These are phyloP conservation scores for Cutaneotrichosporon cavernicola DNA, from an alignment of 1,284 basidiomycete species.

Conservation along the genomic window DNA sequence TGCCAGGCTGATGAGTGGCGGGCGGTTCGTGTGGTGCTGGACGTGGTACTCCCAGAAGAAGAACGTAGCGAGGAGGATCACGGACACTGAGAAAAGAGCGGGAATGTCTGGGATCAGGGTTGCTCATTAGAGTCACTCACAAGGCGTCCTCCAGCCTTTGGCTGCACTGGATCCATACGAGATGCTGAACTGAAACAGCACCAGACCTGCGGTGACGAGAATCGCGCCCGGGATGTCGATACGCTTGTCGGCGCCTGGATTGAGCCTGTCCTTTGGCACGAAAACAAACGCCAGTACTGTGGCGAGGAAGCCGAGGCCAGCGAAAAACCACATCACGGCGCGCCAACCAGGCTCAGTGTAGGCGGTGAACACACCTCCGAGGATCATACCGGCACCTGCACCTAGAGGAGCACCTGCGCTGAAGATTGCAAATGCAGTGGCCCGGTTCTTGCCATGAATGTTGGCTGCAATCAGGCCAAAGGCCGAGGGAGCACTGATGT, in stretches of 20 bases:
- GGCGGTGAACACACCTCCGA: constrained; percentile 24
- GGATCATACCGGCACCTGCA: constrained; percentile 18
- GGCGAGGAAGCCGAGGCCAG: constrained; percentile 15
- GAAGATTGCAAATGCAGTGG: constrained; percentile 26
- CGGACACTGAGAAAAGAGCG: constrained; percentile 62
- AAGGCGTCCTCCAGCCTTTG: constrained; percentile 65
- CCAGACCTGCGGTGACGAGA: constrained; percentile 23
- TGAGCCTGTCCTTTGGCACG: constrained; percentile 11
- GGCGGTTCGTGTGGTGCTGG: constrained; percentile 45
- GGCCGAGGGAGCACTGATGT: constrained; percentile 19
- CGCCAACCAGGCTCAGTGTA: constrained; percentile 23
- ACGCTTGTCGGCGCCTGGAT: constrained; percentile 11
- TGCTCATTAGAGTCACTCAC: constrained; percentile 53
- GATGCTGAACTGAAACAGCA: constrained; percentile 69
- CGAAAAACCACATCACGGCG: constrained; percentile 23
- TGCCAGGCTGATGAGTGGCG: constrained; percentile 64
- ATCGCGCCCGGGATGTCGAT: constrained; percentile 26
- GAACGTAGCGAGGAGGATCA: constrained; percentile 64
- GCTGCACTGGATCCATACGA: constrained; percentile 67
- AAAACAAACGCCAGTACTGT: constrained; percentile 1
- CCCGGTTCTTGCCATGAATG: constrained; percentile 29
- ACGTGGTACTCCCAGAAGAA: constrained; percentile 66
- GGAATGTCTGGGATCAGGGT: constrained; percentile 38
- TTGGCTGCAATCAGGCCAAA: constrained; percentile 27
- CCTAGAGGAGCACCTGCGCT: constrained; percentile 25